Base-by-base conservation (phyloP, 2,329 filamentous ascomycete genomes). In the Cercospora citrullina region DNA sequence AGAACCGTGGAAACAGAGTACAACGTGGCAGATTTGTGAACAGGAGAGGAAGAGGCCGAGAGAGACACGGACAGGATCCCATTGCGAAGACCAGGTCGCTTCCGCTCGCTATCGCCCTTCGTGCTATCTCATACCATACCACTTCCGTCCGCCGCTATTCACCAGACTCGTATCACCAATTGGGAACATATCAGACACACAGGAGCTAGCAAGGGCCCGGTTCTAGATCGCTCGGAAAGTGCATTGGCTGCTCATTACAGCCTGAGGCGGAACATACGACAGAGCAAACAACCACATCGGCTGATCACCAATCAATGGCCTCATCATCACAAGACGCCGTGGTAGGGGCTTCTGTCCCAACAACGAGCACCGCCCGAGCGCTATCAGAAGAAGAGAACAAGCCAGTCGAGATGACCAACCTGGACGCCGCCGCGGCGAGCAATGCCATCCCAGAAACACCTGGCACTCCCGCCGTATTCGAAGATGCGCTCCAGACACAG, bases 251-350 rank as follows among this genome's bases (percentile, higher is more conserved):
- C n/a, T n/a, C 21, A 21, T 23, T 21, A 21, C 21, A 61, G 31
- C 59, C 6, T 42, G 21, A 4, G 59, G 23, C n/a, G 59, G 28
- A 23, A 26, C n/a, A 48, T 31, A n/a, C 14, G 53, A 30, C 28
- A 23, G 5, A 59, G 55, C 55, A 59, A 45, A 45, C 48, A 59
- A 42, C 33, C 18, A 31, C n/a, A 42, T 16, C 39, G 33, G 57
- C 42, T 28, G 28, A 55, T 30, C 63, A 33, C 48, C 18, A 26
- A 31, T 36, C 63, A 51, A 68, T 68, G 67, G 63, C 63, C 60
- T 66, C 63, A 55, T 45, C 65, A 59, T 36, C 55, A 36, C 58
- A 61, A 48, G 69, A 72, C 51, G 65, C 71, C 42, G 68, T 71
- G 45, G 68, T 68, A 45, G 71, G 69, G 57, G 69, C 71, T 16